Evolutionary conservation across 2,329 filamentous ascomycete genomes (phyloP).

Genomic region (Cladosporium austrohemisphaericum): DNA sequence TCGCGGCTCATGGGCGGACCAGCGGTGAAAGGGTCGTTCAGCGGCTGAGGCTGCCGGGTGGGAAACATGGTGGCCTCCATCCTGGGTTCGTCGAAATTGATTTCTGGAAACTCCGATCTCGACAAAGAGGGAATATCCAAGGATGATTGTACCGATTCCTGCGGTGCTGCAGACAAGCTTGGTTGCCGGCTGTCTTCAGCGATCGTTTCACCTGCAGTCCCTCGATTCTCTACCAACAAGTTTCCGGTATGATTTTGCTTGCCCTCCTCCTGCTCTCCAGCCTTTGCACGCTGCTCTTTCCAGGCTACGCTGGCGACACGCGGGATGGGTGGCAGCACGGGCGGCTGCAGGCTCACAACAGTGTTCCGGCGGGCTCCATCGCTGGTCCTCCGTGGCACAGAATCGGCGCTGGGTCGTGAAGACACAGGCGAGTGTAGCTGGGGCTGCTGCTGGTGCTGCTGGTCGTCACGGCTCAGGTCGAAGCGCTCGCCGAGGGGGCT

Average conservation of each 20-base stretch:
- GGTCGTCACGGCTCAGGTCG: not conserved
- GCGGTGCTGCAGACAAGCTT: not conserved
- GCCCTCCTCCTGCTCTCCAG: constrained; percentile 1
- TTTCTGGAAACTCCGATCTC: constrained; percentile 1
- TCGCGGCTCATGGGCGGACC: constrained; percentile 27
- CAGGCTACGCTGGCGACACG: constrained; percentile 29
- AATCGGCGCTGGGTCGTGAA: constrained; percentile 11
- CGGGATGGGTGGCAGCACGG: constrained; percentile 43
- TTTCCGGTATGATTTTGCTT: not conserved
- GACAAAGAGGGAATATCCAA: not conserved
- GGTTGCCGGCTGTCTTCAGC: not conserved
- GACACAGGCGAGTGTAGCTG: constrained; percentile 4
- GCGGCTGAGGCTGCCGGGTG: not conserved
- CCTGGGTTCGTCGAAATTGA: constrained; percentile 12
- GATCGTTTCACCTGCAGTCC: not conserved
- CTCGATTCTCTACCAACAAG: not conserved
- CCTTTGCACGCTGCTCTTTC: constrained; percentile 6
- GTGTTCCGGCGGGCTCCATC: constrained; percentile 20
- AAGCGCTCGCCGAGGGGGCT: constrained; percentile 10
- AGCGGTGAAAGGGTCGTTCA: constrained; percentile 11
- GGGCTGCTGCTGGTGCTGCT: not conserved
- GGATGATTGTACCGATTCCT: not conserved
- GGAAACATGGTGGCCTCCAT: constrained; percentile 17
- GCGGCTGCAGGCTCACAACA: constrained; percentile 35
- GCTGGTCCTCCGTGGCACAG: constrained; percentile 22